These are phyloP conservation scores for Lachancea cidri DNA, from an alignment of 805 yeast species.

Conservation along the genomic window DNA sequence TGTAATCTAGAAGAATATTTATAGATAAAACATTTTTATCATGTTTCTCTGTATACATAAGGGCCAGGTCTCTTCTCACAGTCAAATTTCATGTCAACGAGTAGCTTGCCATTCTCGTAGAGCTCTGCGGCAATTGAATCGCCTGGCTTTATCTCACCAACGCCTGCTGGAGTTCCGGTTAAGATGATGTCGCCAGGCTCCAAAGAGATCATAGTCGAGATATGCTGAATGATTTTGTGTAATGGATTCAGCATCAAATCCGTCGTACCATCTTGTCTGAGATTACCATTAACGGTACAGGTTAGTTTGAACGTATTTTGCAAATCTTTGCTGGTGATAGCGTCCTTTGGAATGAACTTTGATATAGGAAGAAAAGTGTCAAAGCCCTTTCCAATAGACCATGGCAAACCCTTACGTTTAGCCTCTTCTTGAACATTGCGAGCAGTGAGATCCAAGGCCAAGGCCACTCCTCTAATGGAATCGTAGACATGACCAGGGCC, in stretches of 20 bases:
- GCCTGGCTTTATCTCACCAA: slow-evolving; percentile 78
- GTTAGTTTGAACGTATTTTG: slow-evolving; percentile 29
- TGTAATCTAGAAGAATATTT: background rate
- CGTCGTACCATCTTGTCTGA: slow-evolving; percentile 70
- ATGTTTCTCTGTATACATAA: slow-evolving; percentile 46
- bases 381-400: slow-evolving; percentile 95
- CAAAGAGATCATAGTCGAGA: slow-evolving; percentile 86
- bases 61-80: slow-evolving; percentile 53
- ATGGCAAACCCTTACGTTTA: slow-evolving; percentile 88
- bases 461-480: slow-evolving; percentile 78
- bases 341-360: slow-evolving; percentile 55
- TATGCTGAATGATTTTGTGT: slow-evolving; percentile 69
- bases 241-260: slow-evolving; percentile 84
- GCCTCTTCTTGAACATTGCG: slow-evolving; percentile 95
- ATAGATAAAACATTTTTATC: too few species aligned
- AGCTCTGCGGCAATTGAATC: slow-evolving; percentile 67
- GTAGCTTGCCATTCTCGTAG: slow-evolving; percentile 46
- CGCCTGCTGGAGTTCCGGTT: slow-evolving; percentile 98
- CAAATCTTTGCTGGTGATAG: slow-evolving; percentile 57
- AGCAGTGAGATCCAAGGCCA: slow-evolving; percentile 92
- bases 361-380: slow-evolving; percentile 95
- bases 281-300: slow-evolving; percentile 58
- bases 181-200: slow-evolving; percentile 86
- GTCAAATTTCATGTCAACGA: slow-evolving; percentile 42
- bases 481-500: slow-evolving; percentile 64